Evolutionary conservation across 495 filamentous ascomycete genomes (phyloP).

Genomic region (Neurospora sp.): DNA sequence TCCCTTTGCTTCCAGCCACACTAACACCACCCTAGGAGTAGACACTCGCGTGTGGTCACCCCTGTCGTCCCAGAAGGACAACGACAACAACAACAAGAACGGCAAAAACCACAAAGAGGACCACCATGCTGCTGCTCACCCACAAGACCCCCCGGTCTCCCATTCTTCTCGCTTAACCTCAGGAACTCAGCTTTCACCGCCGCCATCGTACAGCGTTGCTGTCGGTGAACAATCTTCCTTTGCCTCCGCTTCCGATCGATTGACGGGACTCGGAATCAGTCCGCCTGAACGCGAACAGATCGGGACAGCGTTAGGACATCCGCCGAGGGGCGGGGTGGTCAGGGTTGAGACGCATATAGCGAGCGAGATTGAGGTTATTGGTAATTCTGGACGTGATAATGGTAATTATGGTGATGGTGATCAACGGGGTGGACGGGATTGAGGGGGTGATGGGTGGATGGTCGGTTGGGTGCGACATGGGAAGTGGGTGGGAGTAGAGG

Average conservation of each 20-base stretch:
- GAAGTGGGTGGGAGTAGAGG: neutral
- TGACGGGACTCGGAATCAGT: neutral
- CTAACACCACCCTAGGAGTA: neutral
- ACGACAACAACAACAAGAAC: neutral
- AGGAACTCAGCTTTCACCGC: neutral
- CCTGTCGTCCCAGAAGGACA: neutral
- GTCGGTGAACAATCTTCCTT: neutral
- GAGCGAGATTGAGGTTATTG: neutral
- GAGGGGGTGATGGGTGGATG: constrained; percentile 1
- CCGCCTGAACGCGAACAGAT: neutral
- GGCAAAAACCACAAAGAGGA: neutral
- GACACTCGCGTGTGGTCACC: constrained; percentile 1
- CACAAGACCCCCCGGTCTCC: neutral
- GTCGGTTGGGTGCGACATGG: neutral
- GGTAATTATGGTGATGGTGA: neutral
- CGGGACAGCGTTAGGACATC: neutral
- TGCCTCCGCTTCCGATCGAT: neutral
- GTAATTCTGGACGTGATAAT: neutral
- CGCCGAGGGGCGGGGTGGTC: neutral
- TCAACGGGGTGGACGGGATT: neutral
- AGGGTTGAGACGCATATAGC: constrained; percentile 7
- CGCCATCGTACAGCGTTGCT: neutral
- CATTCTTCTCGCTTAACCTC: neutral
- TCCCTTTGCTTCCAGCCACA: neutral
- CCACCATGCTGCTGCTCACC: neutral